Percentiles rank a stretch among this genome's conserved stretches.
These are phyloP conservation scores for Circinella minor DNA, from an alignment of 371 early-diverging fungal genomes.

Conservation along the genomic window DNA sequence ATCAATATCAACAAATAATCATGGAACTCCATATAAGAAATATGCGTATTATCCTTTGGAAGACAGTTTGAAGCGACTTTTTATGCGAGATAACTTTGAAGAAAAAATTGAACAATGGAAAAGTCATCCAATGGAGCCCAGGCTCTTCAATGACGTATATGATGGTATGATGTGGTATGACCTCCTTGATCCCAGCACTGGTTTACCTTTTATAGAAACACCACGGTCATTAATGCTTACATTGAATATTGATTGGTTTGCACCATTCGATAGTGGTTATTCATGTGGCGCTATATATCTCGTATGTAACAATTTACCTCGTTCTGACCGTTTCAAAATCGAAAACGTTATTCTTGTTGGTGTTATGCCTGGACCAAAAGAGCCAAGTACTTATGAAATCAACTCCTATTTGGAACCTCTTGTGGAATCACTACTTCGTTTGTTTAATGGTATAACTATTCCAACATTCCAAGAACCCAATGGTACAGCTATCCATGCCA, in stretches of 20 bases:
- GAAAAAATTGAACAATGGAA: slow-evolving; percentile 11
- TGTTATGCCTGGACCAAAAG: slow-evolving; percentile 21
- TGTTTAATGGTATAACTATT: slow-evolving; percentile 15
- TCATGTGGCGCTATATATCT: slow-evolving; percentile 19
- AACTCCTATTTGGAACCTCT: slow-evolving; percentile 21
- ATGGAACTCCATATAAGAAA: not conserved
- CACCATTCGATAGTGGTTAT: slow-evolving; percentile 2
- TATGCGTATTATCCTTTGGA: slow-evolving; percentile 3
- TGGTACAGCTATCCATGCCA: slow-evolving; percentile 9
- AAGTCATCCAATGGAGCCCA: not conserved
- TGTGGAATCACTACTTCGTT: slow-evolving; percentile 10
- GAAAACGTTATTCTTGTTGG: slow-evolving; percentile 22
- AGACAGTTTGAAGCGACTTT: not conserved
- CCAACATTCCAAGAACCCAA: not conserved
- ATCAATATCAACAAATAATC: not conserved
- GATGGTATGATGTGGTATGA: slow-evolving; percentile 6
- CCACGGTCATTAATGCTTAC: slow-evolving; percentile 10
- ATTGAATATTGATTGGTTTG: slow-evolving; percentile 23
- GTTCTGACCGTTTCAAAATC: not conserved
- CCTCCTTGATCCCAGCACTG: not conserved
- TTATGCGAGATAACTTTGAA: not conserved
- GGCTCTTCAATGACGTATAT: not conserved
- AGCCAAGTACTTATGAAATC: slow-evolving; percentile 15
- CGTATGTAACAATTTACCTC: slow-evolving; percentile 18
- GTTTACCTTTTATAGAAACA: not conserved